Percentiles rank a stretch among this genome's conserved stretches.
These are phyloP conservation scores for Lathyrus tuberosus DNA, from an alignment of 306 rosid genomes.

Conservation along the genomic window DNA sequence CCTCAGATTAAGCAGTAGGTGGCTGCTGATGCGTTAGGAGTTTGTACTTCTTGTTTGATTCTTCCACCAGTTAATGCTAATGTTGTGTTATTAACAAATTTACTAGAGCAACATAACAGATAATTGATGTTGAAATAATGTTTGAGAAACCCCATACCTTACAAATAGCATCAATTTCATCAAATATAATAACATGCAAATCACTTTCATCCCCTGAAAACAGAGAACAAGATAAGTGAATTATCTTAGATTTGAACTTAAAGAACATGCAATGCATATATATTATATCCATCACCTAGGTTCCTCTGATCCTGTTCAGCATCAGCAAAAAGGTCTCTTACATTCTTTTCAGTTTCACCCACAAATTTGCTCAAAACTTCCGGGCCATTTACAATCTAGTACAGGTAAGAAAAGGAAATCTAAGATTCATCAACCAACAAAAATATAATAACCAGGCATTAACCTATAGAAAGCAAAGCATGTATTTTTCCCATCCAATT, in stretches of 20 bases:
- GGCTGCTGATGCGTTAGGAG: slow-evolving; percentile 5
- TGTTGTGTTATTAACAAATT: slow-evolving; percentile 19
- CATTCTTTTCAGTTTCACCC: slow-evolving; percentile 99
- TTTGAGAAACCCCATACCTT: slow-evolving; percentile 64
- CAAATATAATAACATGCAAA: slow-evolving; percentile 96
- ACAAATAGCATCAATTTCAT: slow-evolving; percentile 98
- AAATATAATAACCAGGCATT: slow-evolving; percentile 28
- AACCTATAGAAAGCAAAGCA: slow-evolving; percentile 38
- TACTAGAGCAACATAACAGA: slow-evolving; percentile 29
- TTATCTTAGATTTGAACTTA: slow-evolving; percentile 35
- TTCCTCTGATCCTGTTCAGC: slow-evolving; percentile 94
- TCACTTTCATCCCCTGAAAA: slow-evolving; percentile 93
- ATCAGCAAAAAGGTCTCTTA: slow-evolving; percentile 98
- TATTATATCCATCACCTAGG: slow-evolving; percentile 60
- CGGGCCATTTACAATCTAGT: slow-evolving; percentile 95
- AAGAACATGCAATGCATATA: slow-evolving; percentile 30
- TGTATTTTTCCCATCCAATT: slow-evolving; percentile 19
- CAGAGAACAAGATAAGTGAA: slow-evolving; percentile 37
- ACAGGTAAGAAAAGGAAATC: slow-evolving; percentile 33
- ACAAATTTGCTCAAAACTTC: slow-evolving; percentile 96
- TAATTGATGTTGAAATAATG: slow-evolving; percentile 31
- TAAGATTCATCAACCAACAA: slow-evolving; percentile 37
- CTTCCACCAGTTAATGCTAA: slow-evolving; percentile 24
- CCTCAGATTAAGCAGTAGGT: background rate
- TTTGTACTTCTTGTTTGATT: background rate